A percentile compares a stretch with the other conserved stretches of the same genome.
Evolutionary conservation across 352 stramenopile species (phyloP).

Genomic region (Phytophthora sojae): DNA sequence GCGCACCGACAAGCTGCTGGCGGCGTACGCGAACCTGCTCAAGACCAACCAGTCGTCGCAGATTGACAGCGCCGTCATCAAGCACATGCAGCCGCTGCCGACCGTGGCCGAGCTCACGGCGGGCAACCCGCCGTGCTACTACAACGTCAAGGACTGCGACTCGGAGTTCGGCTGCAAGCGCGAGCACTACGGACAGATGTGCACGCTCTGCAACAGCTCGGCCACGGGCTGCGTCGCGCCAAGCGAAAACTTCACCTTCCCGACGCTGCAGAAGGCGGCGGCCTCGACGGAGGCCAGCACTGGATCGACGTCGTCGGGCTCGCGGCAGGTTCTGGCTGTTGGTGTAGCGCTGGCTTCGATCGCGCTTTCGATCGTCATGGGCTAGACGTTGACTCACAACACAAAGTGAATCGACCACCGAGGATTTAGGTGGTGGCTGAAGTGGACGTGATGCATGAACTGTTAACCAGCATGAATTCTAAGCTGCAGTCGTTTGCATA

Average conservation of each 20-base stretch:
- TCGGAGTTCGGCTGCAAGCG: constrained; percentile 67
- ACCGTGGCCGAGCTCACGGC: constrained; percentile 46
- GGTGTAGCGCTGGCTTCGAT: constrained; percentile 17
- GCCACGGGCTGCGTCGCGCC: constrained; percentile 36
- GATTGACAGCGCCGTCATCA: constrained; percentile 33
- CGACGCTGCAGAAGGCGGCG: constrained; percentile 40
- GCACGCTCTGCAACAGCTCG: constrained; percentile 48
- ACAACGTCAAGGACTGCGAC: constrained; percentile 64
- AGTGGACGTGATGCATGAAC: neutral
- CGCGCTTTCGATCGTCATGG: constrained; percentile 26
- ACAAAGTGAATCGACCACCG: neutral
- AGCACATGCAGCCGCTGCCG: constrained; percentile 58
- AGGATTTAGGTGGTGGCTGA: neutral
- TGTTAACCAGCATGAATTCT: neutral
- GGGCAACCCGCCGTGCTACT: constrained; percentile 70
- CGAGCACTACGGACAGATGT: constrained; percentile 65
- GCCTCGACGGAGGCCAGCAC: constrained; percentile 8
- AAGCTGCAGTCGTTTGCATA: too few relatives aligned
- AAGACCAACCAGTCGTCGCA: constrained; percentile 40
- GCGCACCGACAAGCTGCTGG: constrained; percentile 52
- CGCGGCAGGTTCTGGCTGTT: constrained; percentile 5
- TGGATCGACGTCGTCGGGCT: constrained; percentile 12
- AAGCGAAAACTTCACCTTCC: constrained; percentile 46
- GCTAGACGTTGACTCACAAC: constrained; percentile 2
- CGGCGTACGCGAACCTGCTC: constrained; percentile 52